These are phyloP conservation scores for Agastache rugosa DNA, from an alignment of 257 asterid genomes.

Conservation along the genomic window DNA sequence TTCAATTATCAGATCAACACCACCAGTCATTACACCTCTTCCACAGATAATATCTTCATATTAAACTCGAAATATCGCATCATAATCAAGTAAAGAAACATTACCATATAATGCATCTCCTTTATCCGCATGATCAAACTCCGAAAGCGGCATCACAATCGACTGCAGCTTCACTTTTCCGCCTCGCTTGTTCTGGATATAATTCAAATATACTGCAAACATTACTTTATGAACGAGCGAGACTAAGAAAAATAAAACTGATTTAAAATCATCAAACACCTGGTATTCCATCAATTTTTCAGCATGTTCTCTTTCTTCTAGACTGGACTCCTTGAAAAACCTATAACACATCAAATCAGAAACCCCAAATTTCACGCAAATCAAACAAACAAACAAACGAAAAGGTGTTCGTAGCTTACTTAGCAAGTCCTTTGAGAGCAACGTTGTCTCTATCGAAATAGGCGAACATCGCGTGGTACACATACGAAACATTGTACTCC, in stretches of 20 bases:
- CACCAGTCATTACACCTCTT: conserved; percentile 17
- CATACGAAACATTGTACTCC: conserved; percentile 85
- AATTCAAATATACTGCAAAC: background rate
- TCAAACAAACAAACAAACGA: background rate
- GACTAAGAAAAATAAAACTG: background rate
- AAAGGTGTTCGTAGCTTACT: conserved; percentile 43
- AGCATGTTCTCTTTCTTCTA: conserved; percentile 81
- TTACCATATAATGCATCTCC: conserved; percentile 87
- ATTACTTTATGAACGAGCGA: background rate
- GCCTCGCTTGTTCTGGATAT: conserved; percentile 65
- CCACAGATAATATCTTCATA: conserved; percentile 24
- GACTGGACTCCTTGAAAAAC: conserved; percentile 82
- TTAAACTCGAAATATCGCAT: background rate
- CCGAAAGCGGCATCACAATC: conserved; percentile 71
- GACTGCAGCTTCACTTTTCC: conserved; percentile 80
- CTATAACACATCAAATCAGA: conserved; percentile 35
- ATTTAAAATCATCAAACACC: conserved; percentile 46
- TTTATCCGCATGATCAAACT: conserved; percentile 75
- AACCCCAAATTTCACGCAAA: conserved; percentile 33
- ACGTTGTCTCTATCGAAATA: conserved; percentile 85
- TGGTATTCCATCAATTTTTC: conserved; percentile 82
- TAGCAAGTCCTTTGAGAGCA: conserved; percentile 87
- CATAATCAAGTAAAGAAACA: conserved; percentile 1
- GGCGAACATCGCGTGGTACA: conserved; percentile 82
- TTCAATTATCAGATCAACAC: conserved; percentile 38